These are phyloP conservation scores for Zygnema circumcarinatum DNA, from an alignment of 139 green algal genomes.

Conservation along the genomic window DNA sequence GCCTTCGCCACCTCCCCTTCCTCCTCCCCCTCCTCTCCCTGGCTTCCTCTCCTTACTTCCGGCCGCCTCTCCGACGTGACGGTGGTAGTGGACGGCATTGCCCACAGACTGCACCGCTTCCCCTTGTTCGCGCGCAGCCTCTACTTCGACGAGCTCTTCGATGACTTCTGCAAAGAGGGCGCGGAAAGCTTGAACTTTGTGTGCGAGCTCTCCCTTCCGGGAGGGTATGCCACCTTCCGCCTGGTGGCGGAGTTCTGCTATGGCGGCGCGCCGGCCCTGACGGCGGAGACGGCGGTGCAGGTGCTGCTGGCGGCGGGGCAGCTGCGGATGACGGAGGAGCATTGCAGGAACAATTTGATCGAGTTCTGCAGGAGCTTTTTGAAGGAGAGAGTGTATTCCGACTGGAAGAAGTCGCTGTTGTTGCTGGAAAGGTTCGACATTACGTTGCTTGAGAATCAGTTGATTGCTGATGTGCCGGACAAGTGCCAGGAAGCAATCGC, in stretches of 20 bases:
- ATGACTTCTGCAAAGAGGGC: not conserved
- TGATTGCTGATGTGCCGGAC: not conserved
- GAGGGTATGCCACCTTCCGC: not conserved
- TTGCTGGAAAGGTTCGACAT: not conserved
- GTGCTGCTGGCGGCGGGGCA: not conserved
- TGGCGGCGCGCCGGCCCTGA: not conserved
- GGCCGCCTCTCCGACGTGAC: not conserved
- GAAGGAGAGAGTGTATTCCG: not conserved
- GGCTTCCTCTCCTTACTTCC: not conserved
- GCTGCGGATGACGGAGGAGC: not conserved
- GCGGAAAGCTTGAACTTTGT: not conserved
- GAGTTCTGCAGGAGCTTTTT: not conserved
- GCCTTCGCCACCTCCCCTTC: not conserved
- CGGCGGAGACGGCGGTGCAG: not conserved
- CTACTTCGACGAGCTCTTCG: not conserved
- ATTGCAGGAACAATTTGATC: not conserved
- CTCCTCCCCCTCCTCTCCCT: not conserved
- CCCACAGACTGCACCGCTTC: not conserved
- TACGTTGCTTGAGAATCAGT: not conserved
- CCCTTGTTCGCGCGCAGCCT: not conserved
- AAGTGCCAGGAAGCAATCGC: not conserved
- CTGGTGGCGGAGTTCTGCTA: not conserved
- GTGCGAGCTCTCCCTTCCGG: not conserved
- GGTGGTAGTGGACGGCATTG: not conserved
- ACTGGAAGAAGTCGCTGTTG: not conserved